These are phyloP conservation scores for Solanum lycopersicoides DNA, from an alignment of 257 asterid species.

Conservation along the genomic window DNA sequence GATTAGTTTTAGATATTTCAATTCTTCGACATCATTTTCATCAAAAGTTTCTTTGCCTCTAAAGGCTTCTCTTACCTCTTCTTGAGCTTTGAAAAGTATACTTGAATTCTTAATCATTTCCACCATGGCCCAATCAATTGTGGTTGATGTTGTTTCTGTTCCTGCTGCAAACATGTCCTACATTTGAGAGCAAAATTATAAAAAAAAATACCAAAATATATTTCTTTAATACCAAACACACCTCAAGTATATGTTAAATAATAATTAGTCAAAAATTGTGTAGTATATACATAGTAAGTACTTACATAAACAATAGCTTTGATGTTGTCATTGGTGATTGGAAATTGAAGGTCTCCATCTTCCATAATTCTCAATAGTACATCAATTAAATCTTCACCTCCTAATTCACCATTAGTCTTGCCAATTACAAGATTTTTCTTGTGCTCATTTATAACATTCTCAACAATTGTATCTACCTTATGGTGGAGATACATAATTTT, in stretches of 20 bases:
- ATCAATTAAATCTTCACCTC: not conserved
- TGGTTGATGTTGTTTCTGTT: slow-evolving; percentile 6
- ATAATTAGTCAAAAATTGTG: not conserved
- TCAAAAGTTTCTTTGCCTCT: not conserved
- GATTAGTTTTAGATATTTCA: not conserved
- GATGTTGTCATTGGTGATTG: not conserved
- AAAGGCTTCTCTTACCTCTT: not conserved
- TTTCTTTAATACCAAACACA: not conserved
- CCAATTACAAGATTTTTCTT: not conserved
- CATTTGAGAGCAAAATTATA: not conserved
- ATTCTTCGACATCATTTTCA: not conserved
- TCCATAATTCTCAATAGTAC: not conserved
- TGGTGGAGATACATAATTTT: not conserved
- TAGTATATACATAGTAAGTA: too few species aligned
- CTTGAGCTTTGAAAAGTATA: not conserved
- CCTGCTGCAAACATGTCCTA: slow-evolving; percentile 1
- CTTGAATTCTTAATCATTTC: slow-evolving; percentile 5
- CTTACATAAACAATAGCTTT: slow-evolving; percentile 2
- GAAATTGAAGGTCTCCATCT: not conserved
- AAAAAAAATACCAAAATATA: too few species aligned
- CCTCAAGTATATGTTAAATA: not conserved
- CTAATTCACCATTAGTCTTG: not conserved
- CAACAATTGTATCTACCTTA: not conserved
- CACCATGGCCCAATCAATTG: not conserved
- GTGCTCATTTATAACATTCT: not conserved